Percentiles rank a stretch among this genome's conserved stretches.
Evolutionary conservation across 2,329 filamentous ascomycete species (phyloP).

Genomic region (Beauveria sp.): DNA sequence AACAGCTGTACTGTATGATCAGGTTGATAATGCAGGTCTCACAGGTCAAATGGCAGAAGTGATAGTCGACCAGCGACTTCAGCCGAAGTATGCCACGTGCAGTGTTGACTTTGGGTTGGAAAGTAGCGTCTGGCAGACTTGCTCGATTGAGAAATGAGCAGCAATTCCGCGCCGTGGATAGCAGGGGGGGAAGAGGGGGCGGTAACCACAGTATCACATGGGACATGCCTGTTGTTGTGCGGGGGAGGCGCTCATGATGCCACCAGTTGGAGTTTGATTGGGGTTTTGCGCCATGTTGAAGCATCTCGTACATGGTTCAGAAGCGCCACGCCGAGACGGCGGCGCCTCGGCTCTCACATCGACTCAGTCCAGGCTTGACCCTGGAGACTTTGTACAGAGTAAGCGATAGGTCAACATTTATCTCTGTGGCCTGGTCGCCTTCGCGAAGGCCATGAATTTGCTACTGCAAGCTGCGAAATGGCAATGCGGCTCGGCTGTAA

Average conservation of each 20-base stretch:
- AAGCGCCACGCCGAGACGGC: neutral
- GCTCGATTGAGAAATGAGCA: neutral
- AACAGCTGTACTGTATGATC: neutral
- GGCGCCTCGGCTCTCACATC: neutral
- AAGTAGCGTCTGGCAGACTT: slow-evolving; percentile 3
- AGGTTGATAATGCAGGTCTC: neutral
- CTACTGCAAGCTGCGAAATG: neutral
- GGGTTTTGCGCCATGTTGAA: neutral
- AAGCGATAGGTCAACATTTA: no score
- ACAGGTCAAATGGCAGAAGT: neutral
- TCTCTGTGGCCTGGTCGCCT: no score
- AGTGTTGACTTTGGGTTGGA: slow-evolving; percentile 4
- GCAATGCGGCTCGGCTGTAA: neutral
- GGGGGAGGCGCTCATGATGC: slow-evolving; percentile 1
- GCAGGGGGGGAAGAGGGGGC: neutral
- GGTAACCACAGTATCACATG: neutral
- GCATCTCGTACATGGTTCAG: neutral
- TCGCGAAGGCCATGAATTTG: neutral
- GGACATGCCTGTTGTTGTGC: neutral
- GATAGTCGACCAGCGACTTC: neutral
- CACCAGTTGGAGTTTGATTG: neutral
- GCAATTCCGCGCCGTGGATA: neutral
- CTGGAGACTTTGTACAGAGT: neutral
- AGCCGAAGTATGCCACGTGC: neutral
- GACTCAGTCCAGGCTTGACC: neutral